A percentile compares a stretch with the other conserved stretches of the same genome.
Evolutionary conservation across 345 rosid species (phyloP).

Genomic region (Citrus reticulata): DNA sequence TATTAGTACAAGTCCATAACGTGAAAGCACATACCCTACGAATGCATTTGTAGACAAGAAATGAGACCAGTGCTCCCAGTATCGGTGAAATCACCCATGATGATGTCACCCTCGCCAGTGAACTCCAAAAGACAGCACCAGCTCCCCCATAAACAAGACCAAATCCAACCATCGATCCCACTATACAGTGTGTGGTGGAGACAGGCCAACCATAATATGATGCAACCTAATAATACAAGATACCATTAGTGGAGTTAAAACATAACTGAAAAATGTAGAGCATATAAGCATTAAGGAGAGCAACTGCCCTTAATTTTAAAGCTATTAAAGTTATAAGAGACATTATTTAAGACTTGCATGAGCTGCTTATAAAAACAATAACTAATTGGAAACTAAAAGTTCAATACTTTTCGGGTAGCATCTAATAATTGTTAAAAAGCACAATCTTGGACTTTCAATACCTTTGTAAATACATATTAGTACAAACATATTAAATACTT

Average conservation of each 20-base stretch:
- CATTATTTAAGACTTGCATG: neutral
- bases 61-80: slow-evolving; percentile 79
- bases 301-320: neutral
- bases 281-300: neutral
- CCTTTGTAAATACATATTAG: neutral
- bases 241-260: neutral
- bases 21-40: slow-evolving; percentile 64
- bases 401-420: neutral
- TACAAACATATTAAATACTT: neutral
- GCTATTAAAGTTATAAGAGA: neutral
- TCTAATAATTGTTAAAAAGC: neutral
- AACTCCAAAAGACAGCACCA: slow-evolving; percentile 96
- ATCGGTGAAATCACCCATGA: slow-evolving; percentile 96
- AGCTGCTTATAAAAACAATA: neutral
- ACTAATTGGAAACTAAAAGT: neutral
- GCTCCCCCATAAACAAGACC: slow-evolving; percentile 91
- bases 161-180: slow-evolving; percentile 98
- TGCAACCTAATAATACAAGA: slow-evolving; percentile 53
- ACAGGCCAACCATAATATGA: slow-evolving; percentile 96
- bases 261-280: slow-evolving; percentile 1
- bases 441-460: neutral
- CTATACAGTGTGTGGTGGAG: slow-evolving; percentile 94
- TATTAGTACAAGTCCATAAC: neutral
- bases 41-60: slow-evolving; percentile 92
- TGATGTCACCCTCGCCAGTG: slow-evolving; percentile 80